These are phyloP conservation scores for Sporothrix schenckii DNA, from an alignment of 2,329 filamentous ascomycete species.

Conservation along the genomic window DNA sequence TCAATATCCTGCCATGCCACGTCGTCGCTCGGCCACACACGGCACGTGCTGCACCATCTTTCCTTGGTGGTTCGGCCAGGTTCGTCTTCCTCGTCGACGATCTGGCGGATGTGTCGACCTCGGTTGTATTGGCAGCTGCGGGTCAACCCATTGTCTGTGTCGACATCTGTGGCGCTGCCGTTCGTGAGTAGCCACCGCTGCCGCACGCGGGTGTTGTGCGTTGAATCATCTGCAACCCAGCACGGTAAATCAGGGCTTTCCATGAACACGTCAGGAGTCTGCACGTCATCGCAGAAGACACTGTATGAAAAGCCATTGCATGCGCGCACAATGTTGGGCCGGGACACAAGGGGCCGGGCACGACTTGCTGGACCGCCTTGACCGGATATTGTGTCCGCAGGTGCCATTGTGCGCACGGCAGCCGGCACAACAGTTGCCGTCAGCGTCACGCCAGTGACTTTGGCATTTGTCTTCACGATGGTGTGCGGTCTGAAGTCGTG, in stretches of 20 bases:
- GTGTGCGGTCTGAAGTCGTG: not conserved
- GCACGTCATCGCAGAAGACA: conserved; percentile 23
- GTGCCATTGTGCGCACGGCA: not conserved
- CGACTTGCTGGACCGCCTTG: not conserved
- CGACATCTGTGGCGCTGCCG: not conserved
- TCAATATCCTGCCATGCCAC: conserved; percentile 12
- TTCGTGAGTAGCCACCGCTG: not conserved
- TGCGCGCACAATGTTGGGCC: conserved; percentile 16
- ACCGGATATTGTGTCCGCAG: not conserved
- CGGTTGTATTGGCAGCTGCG: conserved; percentile 26
- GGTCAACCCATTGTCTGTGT: conserved; percentile 6
- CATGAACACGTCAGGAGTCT: conserved; percentile 4
- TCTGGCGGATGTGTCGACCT: conserved; percentile 4
- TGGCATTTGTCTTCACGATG: not conserved
- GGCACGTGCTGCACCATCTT: conserved; percentile 7
- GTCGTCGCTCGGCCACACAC: not conserved
- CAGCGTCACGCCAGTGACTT: conserved; percentile 5
- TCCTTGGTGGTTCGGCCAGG: not conserved
- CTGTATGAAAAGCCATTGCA: conserved; percentile 19
- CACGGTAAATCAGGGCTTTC: conserved; percentile 14
- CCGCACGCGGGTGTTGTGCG: conserved; percentile 22
- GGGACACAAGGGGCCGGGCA: not conserved
- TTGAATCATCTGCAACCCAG: conserved; percentile 23
- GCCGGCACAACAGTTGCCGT: not conserved
- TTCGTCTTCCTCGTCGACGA: not conserved